Conservation (phyloP, 176 grass and related monocot genomes). For the Paspalum notatum region DNA sequence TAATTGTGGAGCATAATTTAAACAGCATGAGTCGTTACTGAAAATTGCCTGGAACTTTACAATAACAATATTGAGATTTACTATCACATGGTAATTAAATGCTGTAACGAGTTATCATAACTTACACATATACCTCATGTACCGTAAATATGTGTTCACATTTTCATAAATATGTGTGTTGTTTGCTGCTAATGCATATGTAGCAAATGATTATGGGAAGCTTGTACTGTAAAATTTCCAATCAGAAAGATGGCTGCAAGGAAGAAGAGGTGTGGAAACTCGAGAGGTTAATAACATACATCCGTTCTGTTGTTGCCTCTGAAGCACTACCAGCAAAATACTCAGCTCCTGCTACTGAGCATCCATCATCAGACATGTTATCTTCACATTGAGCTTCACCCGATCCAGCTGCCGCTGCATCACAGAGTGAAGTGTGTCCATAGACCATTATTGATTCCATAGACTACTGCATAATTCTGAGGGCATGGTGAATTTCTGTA, state of each 20-base stretch:
- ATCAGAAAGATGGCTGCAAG: neutral
- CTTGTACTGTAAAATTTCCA: neutral
- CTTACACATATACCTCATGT: no score
- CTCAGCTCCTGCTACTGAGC: conserved; percentile 72
- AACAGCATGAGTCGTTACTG: neutral
- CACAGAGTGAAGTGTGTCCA: conserved; percentile 11
- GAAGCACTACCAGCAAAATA: conserved; percentile 63
- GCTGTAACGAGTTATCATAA: no score
- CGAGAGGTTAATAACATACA: conserved; percentile 32
- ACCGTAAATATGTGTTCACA: no score
- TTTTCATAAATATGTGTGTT: neutral
- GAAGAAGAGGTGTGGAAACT: neutral
- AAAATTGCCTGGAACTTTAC: neutral
- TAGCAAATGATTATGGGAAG: neutral
- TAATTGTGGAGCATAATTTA: conserved; percentile 37
- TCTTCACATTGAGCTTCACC: conserved; percentile 68
- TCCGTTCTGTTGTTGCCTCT: conserved; percentile 44
- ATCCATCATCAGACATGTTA: conserved; percentile 71
- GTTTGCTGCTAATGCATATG: neutral
- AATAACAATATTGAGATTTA: no score
- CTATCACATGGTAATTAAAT: no score
- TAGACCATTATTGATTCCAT: conserved; percentile 27
- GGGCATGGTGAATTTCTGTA: conserved; percentile 27
- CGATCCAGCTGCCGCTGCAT: conserved; percentile 41
- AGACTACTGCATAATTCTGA: conserved; percentile 40